A percentile compares a stretch with the other conserved stretches of the same genome.
These are phyloP conservation scores for Pythium sukuiense DNA, from an alignment of 352 stramenopile genomes.

Conservation along the genomic window DNA sequence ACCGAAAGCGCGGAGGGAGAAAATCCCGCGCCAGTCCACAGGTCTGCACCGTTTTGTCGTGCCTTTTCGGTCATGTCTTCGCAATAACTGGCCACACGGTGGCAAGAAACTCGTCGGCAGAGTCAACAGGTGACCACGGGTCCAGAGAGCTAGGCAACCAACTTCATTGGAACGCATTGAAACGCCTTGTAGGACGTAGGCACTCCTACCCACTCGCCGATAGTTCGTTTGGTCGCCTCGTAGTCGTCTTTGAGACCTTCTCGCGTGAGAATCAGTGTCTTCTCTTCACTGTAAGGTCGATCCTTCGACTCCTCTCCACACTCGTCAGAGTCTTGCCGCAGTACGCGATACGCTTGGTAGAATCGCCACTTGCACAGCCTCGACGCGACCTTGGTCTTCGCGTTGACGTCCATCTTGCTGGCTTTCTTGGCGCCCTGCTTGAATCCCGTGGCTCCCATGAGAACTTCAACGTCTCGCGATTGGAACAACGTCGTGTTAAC, in stretches of 20 bases:
- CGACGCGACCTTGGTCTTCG: conserved; percentile 57
- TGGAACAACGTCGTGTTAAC: conserved; percentile 36
- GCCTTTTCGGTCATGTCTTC: too few species aligned
- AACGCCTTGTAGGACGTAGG: conserved; percentile 27
- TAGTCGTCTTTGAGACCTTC: not conserved
- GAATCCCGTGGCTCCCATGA: conserved; percentile 57
- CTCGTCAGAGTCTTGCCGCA: not conserved
- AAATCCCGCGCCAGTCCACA: too few species aligned
- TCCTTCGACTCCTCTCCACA: not conserved
- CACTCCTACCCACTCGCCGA: conserved; percentile 39
- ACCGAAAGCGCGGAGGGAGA: too few species aligned
- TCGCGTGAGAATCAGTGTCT: not conserved
- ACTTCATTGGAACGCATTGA: not conserved
- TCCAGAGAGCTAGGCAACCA: not conserved
- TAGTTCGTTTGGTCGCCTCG: conserved; percentile 14
- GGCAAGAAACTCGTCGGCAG: too few species aligned
- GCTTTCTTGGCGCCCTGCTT: conserved; percentile 77
- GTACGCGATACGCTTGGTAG: conserved; percentile 43
- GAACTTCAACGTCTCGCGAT: conserved; percentile 46
- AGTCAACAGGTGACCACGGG: not conserved
- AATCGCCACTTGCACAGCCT: conserved; percentile 62
- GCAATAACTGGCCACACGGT: too few species aligned
- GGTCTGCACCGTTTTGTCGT: too few species aligned
- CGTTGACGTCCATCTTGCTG: conserved; percentile 41
- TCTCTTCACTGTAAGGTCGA: conserved; percentile 5